phyloP scores from a whole-genome alignment of 192 early-diverging fungal species.

The Tieghemiomyces parasiticus region DNA sequence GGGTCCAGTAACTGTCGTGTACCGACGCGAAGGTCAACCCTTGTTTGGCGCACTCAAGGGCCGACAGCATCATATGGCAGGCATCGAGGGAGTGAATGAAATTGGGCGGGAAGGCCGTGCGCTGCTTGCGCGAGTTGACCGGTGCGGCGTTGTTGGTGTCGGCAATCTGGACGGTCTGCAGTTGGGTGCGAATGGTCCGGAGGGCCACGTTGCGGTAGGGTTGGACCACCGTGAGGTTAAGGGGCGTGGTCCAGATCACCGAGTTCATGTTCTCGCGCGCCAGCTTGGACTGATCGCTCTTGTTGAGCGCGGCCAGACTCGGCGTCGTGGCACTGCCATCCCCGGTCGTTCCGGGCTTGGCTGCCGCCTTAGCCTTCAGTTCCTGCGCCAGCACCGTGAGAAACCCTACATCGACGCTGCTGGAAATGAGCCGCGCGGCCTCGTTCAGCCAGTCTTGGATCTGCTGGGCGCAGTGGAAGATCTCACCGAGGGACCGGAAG shows the following conservation, averaged over 20 bases:
- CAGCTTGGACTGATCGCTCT: constrained; percentile 14
- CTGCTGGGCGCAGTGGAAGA: constrained; percentile 77
- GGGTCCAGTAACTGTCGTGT: constrained; percentile 98
- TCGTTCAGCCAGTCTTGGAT: constrained; percentile 92
- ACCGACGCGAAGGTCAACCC: constrained; percentile 85
- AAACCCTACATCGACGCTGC: constrained; percentile 40
- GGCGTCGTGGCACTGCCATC: background rate
- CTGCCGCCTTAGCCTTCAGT: constrained; percentile 14
- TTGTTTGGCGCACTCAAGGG: constrained; percentile 62
- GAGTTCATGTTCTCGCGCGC: constrained; percentile 61
- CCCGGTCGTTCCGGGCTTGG: background rate
- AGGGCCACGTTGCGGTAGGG: constrained; percentile 72
- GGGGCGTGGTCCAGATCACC: constrained; percentile 92
- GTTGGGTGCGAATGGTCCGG: constrained; percentile 52
- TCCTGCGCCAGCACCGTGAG: constrained; percentile 25
- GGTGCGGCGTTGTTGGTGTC: constrained; percentile 56
- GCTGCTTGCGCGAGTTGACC: constrained; percentile 84
- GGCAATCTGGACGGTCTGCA: constrained; percentile 61
- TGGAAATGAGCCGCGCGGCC: constrained; percentile 66
- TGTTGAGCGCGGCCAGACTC: background rate
- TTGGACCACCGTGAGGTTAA: constrained; percentile 88
- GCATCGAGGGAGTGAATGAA: constrained; percentile 97
- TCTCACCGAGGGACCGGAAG: constrained; percentile 72
- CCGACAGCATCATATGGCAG: constrained; percentile 91
- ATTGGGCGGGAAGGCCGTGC: constrained; percentile 95